Conservation (phyloP, 1,284 basidiomycete genomes). For the Peniophora sp. region DNA sequence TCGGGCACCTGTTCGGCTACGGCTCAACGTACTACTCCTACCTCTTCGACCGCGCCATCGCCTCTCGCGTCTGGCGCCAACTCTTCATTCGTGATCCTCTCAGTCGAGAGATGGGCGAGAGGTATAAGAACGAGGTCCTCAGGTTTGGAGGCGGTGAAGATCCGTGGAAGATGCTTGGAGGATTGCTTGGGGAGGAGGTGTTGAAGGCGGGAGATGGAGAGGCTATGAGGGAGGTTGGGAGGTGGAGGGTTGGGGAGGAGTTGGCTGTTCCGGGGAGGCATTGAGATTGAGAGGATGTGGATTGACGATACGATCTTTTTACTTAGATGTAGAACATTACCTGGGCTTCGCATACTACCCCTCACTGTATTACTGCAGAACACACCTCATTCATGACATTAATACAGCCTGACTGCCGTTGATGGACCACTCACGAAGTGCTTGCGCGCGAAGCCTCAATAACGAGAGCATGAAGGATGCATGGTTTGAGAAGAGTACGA, state of each 20-base stretch:
- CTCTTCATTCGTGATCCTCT: constrained; percentile 68
- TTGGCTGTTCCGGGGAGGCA: constrained; percentile 19
- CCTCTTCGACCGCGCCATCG: constrained; percentile 92
- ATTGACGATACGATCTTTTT: neutral
- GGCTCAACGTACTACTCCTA: constrained; percentile 98
- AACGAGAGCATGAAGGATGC: no score
- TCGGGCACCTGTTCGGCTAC: constrained; percentile 93
- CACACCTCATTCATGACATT: no score
- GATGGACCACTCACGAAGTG: no score
- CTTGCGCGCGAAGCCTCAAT: no score
- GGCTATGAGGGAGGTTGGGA: constrained; percentile 86
- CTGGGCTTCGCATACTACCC: no score
- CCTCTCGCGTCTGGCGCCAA: constrained; percentile 79
- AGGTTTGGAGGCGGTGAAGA: constrained; percentile 85
- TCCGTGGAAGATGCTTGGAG: constrained; percentile 90
- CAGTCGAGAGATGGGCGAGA: constrained; percentile 62
- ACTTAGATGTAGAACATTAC: neutral
- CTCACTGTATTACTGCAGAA: no score
- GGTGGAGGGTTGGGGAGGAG: constrained; percentile 77
- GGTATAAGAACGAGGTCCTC: constrained; percentile 72
- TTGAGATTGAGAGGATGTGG: constrained; percentile 8
- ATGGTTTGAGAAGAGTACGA: no score
- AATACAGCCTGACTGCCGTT: no score
- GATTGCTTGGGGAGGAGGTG: constrained; percentile 57
- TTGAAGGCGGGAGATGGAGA: constrained; percentile 64